Evolutionary conservation across 768 basidiomycete species (phyloP), one percentile per base, ranked within the genome.

Genomic region (Hemileccinum impolitum): DNA sequence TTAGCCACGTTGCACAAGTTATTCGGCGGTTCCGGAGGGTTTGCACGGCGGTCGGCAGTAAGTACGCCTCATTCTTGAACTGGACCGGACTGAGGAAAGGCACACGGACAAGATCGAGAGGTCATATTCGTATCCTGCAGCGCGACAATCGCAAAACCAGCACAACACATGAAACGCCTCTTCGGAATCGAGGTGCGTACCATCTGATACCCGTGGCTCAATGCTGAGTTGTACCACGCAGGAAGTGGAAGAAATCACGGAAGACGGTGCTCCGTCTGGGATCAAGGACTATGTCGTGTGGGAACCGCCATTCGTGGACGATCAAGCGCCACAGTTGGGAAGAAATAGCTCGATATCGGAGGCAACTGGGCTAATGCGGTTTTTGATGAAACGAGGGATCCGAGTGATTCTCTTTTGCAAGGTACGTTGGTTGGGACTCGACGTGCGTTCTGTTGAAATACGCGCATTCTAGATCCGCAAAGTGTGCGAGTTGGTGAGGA

Each of bases 351-450:
- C 88, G 6, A 70, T 91, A 49, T 69, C 72, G 3, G 87, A 95
- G 59, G 86, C 89, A 3, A 84, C 80, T 2, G 62, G 69, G 3
- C 55, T 94, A 39, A 90, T 93, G 83, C 73, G 79, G 39, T 90
- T 80, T 63, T 68, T 94, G 43, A 90, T 95, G 87, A 84, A 84
- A 51, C 75, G 79, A 3, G 92, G 92, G 3, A 65, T 93, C 26
- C 74, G 90, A 28, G 82, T 85, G 5, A 93, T 95, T 51, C 68
- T 95, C n/a, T 95, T 94, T 62, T 93, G 90, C 73, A 87, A 89
- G 73, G 90, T 85, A 44, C 14, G 54, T 43, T 15, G 34, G 11
- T 12, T 39, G 21, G 28, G 1, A 23, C 15, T 21, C 14, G 13
- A 37, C 5, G 9, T 5, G 32, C 13, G 34, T 26, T 45, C 18